Evolutionary conservation across 257 asterid species (phyloP).

Genomic region (Solanum gracilifrons): DNA sequence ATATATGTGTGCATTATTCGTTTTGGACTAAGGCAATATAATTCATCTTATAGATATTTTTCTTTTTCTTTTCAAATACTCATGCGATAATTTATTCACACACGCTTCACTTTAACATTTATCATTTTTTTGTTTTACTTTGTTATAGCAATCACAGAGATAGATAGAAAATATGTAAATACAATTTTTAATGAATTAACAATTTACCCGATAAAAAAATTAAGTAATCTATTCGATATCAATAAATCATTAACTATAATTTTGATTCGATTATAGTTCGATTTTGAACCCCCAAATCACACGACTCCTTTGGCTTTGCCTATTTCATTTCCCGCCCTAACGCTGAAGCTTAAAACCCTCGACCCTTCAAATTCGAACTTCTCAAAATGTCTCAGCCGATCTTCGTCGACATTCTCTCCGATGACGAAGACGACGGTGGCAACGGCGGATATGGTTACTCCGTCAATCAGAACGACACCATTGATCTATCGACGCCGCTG

Average conservation of each 20-base stretch:
- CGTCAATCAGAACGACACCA: conserved; percentile 5
- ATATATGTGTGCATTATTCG: neutral
- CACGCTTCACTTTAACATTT: neutral
- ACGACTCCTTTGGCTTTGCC: neutral
- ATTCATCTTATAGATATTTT: neutral
- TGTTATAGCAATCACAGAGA: neutral
- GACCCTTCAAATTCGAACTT: neutral
- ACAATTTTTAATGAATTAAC: too few relatives aligned
- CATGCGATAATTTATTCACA: neutral
- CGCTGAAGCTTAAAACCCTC: neutral
- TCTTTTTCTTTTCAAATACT: neutral
- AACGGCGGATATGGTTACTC: neutral
- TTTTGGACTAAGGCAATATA: neutral
- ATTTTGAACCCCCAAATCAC: neutral
- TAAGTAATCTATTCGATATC: neutral
- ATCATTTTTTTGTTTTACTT: neutral
- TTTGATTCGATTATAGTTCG: neutral
- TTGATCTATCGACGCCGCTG: conserved; percentile 67
- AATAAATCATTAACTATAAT: neutral
- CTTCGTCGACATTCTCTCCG: conserved; percentile 64
- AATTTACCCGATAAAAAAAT: neutral
- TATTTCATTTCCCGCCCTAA: neutral
- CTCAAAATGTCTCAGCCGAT: conserved; percentile 51
- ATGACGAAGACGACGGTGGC: conserved; percentile 10
- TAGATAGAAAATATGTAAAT: too few relatives aligned